Conservation (phyloP, 768 basidiomycete species). For the Mycena polygramma region DNA sequence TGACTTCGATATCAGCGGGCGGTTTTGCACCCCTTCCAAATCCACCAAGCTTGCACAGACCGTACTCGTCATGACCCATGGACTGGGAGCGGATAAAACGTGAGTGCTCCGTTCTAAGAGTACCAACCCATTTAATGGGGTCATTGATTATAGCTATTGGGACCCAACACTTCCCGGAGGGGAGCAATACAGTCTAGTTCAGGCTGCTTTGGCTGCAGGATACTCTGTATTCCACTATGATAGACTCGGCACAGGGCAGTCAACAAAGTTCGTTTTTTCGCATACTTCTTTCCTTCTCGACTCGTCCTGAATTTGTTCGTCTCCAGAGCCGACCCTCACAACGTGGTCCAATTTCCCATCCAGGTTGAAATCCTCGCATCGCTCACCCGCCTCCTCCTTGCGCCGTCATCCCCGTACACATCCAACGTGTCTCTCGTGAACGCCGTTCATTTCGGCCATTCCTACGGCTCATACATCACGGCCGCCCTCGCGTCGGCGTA, state of each 20-base stretch:
- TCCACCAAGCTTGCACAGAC: not conserved
- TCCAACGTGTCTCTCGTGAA: not conserved
- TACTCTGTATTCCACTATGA: constrained; percentile 30
- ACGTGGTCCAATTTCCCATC: constrained; percentile 27
- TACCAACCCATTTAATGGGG: not conserved
- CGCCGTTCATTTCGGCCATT: constrained; percentile 28
- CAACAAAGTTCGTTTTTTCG: constrained; percentile 15
- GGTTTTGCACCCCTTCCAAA: constrained; percentile 24
- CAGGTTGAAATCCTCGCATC: constrained; percentile 31
- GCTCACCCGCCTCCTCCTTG: constrained; percentile 24
- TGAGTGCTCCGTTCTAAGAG: not conserved
- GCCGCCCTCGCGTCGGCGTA: constrained; percentile 25
- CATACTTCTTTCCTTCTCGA: not conserved
- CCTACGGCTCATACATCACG: constrained; percentile 28
- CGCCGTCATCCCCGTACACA: constrained; percentile 12
- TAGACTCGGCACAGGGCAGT: constrained; percentile 26
- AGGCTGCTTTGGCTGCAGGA: constrained; percentile 19
- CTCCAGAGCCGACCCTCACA: constrained; percentile 30
- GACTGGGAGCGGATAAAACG: constrained; percentile 32
- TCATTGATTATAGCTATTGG: constrained; percentile 25
- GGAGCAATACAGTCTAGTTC: constrained; percentile 25
- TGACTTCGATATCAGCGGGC: constrained; percentile 28
- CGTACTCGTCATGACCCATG: constrained; percentile 30
- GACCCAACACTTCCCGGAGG: constrained; percentile 26
- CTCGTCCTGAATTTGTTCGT: not conserved